These are phyloP conservation scores for Colletotrichum orchidophilum DNA, from an alignment of 2,329 filamentous ascomycete genomes.

Conservation along the genomic window DNA sequence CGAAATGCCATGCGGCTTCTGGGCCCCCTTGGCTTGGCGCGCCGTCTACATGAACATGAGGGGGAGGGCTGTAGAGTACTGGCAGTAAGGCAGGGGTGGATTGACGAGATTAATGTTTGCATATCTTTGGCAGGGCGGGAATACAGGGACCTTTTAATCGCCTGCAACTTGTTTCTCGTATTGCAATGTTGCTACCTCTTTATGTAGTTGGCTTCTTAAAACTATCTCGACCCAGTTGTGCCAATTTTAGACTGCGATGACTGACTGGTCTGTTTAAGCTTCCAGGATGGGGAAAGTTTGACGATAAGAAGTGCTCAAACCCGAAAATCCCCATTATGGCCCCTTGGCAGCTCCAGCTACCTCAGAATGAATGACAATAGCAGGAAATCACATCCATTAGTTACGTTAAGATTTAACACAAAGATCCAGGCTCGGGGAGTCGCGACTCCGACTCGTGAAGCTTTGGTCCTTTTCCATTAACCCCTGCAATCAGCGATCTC, in stretches of 20 bases:
- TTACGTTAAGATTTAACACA: too few species aligned
- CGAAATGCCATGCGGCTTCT: neutral
- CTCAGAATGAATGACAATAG: too few species aligned
- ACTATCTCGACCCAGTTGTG: too few species aligned
- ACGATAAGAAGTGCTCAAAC: too few species aligned
- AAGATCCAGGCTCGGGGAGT: too few species aligned
- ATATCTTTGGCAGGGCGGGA: constrained; percentile 1
- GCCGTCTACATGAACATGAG: neutral
- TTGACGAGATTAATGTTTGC: constrained; percentile 24
- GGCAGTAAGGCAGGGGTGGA: neutral
- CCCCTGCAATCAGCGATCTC: neutral
- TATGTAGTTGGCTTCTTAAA: too few species aligned
- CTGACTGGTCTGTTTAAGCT: too few species aligned
- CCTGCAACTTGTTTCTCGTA: neutral
- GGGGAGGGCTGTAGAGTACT: constrained; percentile 11
- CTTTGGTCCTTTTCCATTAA: neutral
- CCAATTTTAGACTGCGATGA: too few species aligned
- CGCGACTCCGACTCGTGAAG: neutral
- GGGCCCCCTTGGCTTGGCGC: neutral
- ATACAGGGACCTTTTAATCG: constrained; percentile 21
- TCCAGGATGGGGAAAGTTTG: too few species aligned
- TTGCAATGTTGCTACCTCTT: neutral
- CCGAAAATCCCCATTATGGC: too few species aligned
- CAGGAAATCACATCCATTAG: too few species aligned
- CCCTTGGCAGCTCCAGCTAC: too few species aligned